phyloP scores from a whole-genome alignment of 1,284 basidiomycete genomes.

The Rhizopogon parksii region DNA sequence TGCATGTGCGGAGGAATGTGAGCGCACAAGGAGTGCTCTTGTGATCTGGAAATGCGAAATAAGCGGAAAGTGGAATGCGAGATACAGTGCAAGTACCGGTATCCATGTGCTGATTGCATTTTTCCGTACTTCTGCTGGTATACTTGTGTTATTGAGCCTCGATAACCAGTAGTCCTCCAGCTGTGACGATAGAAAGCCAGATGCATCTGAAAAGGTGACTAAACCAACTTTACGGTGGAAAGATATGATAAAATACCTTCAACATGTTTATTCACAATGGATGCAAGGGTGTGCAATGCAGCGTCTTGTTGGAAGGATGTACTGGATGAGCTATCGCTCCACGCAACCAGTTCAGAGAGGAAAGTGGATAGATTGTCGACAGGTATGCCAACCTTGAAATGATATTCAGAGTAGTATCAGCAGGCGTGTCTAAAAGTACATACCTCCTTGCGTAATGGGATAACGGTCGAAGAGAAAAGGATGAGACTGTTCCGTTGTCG shows the following conservation, averaged over 20 bases:
- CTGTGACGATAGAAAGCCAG: constrained; percentile 38
- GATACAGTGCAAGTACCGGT: constrained; percentile 45
- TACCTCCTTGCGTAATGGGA: constrained; percentile 64
- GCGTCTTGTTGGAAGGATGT: constrained; percentile 54
- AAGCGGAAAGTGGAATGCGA: constrained; percentile 2
- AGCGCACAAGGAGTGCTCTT: constrained; percentile 73
- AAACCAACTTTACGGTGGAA: neutral
- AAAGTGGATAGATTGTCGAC: constrained; percentile 43
- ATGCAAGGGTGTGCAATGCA: constrained; percentile 56
- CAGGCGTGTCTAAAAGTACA: constrained; percentile 7
- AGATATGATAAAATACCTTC: constrained; percentile 39
- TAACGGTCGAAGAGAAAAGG: constrained; percentile 60
- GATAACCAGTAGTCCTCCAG: constrained; percentile 42
- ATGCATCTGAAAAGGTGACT: constrained; percentile 34
- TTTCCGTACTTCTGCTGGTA: constrained; percentile 37
- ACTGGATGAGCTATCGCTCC: constrained; percentile 46
- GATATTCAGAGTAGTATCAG: neutral
- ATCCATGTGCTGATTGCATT: constrained; percentile 58
- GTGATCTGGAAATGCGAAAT: constrained; percentile 46
- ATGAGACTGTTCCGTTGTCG: constrained; percentile 55
- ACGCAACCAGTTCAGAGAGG: constrained; percentile 48
- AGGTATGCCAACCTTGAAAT: constrained; percentile 41
- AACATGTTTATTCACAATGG: constrained; percentile 71
- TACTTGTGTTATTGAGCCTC: constrained; percentile 32
- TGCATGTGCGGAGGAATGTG: constrained; percentile 50